Evolutionary conservation across 148 eudicot species (phyloP).

Genomic region (Diospyros lotus): DNA sequence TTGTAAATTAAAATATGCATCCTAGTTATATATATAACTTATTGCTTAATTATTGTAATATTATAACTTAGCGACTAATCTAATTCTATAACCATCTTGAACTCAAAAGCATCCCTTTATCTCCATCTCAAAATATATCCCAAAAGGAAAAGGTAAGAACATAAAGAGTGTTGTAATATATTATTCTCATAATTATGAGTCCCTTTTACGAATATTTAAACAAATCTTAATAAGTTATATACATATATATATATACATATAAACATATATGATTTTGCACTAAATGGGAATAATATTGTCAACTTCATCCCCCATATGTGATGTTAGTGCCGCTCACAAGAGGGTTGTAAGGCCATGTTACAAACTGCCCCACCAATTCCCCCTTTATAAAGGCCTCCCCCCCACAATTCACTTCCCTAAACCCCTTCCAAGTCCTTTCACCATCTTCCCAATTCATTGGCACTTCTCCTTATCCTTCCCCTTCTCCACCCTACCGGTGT

Average conservation of each 20-base stretch:
- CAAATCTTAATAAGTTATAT: background rate
- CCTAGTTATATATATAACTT: too few relatives aligned
- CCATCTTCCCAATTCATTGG: background rate
- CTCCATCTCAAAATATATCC: too few relatives aligned
- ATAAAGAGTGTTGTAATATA: too few relatives aligned
- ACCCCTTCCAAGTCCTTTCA: background rate
- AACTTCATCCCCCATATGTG: conserved; percentile 23
- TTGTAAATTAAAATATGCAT: too few relatives aligned
- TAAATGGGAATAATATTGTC: background rate
- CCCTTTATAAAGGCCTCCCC: conserved; percentile 18
- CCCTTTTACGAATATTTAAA: too few relatives aligned
- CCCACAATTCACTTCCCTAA: background rate
- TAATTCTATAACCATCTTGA: too few relatives aligned
- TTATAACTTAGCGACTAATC: too few relatives aligned
- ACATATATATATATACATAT: background rate
- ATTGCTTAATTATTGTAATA: too few relatives aligned
- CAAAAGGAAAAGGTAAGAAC: too few relatives aligned
- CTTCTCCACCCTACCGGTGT: background rate
- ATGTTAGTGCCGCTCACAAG: conserved; percentile 27
- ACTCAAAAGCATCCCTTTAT: too few relatives aligned
- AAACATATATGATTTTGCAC: background rate
- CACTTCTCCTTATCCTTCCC: background rate
- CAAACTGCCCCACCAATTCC: conserved; percentile 33
- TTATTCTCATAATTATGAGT: background rate
- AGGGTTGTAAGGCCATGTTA: conserved; percentile 30